phyloP scores from a whole-genome alignment of 2,329 filamentous ascomycete genomes.

The Coleophoma crateriformis region DNA sequence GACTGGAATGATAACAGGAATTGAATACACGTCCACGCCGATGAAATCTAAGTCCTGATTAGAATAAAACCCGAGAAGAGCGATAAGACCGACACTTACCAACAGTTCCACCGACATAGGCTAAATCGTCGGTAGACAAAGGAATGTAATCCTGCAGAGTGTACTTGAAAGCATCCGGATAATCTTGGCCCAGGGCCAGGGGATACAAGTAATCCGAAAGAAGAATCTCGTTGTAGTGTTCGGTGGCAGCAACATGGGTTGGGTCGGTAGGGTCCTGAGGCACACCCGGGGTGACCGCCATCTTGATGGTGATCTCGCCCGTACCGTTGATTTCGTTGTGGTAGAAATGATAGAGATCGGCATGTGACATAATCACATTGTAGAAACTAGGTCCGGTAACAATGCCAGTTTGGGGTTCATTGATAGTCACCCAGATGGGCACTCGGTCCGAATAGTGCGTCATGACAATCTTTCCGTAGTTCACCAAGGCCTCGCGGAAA shows the following conservation, averaged over 20 bases:
- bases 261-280: slow-evolving; percentile 30
- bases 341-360: slow-evolving; percentile 42
- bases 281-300: slow-evolving; percentile 37
- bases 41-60: neutral
- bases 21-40: neutral
- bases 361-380: slow-evolving; percentile 38
- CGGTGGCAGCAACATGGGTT: slow-evolving; percentile 10
- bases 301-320: slow-evolving; percentile 40
- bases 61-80: too few species aligned
- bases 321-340: slow-evolving; percentile 42
- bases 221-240: slow-evolving; percentile 31
- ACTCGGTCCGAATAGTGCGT: slow-evolving; percentile 30
- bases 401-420: slow-evolving; percentile 24
- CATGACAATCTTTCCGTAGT: slow-evolving; percentile 31
- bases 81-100: neutral
- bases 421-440: slow-evolving; percentile 32
- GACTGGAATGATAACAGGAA: neutral
- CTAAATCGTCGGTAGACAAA: neutral
- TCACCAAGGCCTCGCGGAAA: slow-evolving; percentile 6
- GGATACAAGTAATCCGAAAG: slow-evolving; percentile 22
- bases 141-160: slow-evolving; percentile 16
- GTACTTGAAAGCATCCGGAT: slow-evolving; percentile 18
- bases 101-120: neutral
- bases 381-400: slow-evolving; percentile 28
- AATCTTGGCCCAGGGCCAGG: neutral